Evolutionary conservation across 2,329 filamentous ascomycete genomes (phyloP).

Genomic region (Colletotrichum filicis): DNA sequence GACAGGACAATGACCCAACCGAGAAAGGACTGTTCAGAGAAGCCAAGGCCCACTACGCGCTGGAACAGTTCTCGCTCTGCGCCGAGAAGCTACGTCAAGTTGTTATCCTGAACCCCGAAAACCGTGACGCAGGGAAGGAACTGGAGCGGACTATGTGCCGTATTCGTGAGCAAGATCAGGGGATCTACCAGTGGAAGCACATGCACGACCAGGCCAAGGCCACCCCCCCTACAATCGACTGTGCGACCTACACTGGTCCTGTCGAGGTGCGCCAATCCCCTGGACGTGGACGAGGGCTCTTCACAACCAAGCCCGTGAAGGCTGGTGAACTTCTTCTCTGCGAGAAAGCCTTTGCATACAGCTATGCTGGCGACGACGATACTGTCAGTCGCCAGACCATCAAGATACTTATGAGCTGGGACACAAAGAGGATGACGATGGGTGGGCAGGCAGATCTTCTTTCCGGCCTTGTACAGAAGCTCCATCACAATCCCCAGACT

Average conservation of each 20-base stretch:
- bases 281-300: conserved; percentile 60
- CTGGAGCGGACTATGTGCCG: conserved; percentile 44
- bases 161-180: conserved; percentile 51
- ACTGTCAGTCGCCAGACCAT: conserved; percentile 25
- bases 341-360: conserved; percentile 65
- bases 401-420: conserved; percentile 50
- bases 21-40: conserved; percentile 59
- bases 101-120: conserved; percentile 46
- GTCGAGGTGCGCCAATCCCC: conserved; percentile 53
- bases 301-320: conserved; percentile 57
- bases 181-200: conserved; percentile 50
- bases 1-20: conserved; percentile 34
- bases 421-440: conserved; percentile 43
- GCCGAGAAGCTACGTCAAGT: conserved; percentile 48
- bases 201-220: conserved; percentile 50
- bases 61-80: conserved; percentile 50
- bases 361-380: conserved; percentile 40
- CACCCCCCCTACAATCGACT: conserved; percentile 56
- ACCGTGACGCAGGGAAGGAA: conserved; percentile 42
- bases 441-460: conserved; percentile 56
- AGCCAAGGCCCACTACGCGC: conserved; percentile 55
- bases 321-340: conserved; percentile 64
- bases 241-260: conserved; percentile 55
- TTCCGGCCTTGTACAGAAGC: conserved; percentile 53
- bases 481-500: conserved; percentile 47